Percentiles rank a stretch among this genome's conserved stretches.
phyloP scores from a whole-genome alignment of 345 rosid genomes.

The Passiflora organensis region DNA sequence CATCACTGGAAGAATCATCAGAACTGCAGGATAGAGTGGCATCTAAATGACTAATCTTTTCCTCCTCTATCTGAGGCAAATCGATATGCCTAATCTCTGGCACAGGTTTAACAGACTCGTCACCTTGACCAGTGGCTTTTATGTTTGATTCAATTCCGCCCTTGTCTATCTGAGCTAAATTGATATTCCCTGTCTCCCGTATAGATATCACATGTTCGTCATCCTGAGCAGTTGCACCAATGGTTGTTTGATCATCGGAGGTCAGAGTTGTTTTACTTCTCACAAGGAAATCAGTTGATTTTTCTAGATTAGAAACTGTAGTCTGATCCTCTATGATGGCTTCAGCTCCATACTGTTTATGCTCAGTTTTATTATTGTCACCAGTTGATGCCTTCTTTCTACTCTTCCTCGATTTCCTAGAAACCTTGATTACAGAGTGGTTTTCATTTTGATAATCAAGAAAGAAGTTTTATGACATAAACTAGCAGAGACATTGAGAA shows the following conservation, averaged over 20 bases:
- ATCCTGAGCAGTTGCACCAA: conserved; percentile 11
- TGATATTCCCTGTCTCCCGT: conserved; percentile 21
- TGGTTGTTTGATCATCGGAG: conserved; percentile 24
- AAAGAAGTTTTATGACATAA: background rate
- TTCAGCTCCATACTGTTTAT: conserved; percentile 33
- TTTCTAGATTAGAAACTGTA: conserved; percentile 27
- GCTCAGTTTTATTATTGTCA: conserved; percentile 36
- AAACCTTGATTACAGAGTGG: conserved; percentile 48
- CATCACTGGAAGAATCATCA: conserved; percentile 66
- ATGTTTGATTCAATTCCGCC: conserved; percentile 24
- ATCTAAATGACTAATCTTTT: conserved; percentile 28
- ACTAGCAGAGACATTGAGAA: background rate
- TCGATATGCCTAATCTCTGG: conserved; percentile 31
- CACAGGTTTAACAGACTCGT: conserved; percentile 27
- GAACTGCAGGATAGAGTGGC: conserved; percentile 42
- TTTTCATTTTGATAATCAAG: conserved; percentile 11
- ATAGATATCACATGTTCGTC: conserved; percentile 29
- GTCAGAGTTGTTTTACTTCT: conserved; percentile 24
- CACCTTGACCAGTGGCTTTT: conserved; percentile 16
- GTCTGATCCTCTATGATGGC: conserved; percentile 30
- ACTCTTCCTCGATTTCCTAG: conserved; percentile 65
- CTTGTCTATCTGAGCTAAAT: conserved; percentile 22
- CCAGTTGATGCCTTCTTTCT: conserved; percentile 44
- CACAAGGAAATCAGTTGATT: conserved; percentile 20
- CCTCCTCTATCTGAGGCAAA: conserved; percentile 22